These are phyloP conservation scores for Penicillium mononematosum DNA, from an alignment of 495 filamentous ascomycete genomes.

Conservation along the genomic window DNA sequence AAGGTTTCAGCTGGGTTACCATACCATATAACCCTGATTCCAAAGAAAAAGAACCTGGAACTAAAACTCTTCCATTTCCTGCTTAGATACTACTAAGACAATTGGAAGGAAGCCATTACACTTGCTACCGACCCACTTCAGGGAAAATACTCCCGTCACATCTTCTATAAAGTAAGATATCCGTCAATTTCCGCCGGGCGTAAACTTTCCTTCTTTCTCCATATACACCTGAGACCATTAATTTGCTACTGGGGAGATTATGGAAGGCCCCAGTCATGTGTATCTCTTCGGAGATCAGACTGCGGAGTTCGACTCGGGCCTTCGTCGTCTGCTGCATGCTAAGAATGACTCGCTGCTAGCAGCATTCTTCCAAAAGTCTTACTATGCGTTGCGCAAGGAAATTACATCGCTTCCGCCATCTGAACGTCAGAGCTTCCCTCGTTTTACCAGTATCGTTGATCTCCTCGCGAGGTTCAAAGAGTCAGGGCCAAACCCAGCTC, in stretches of 20 bases:
- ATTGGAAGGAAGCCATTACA: slow-evolving; percentile 8
- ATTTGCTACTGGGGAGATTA: slow-evolving; percentile 22
- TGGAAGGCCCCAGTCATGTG: slow-evolving; percentile 37
- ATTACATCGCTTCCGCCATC: slow-evolving; percentile 57
- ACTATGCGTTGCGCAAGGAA: slow-evolving; percentile 62
- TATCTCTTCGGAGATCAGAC: slow-evolving; percentile 80
- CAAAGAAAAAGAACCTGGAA: slow-evolving; percentile 10
- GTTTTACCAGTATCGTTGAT: slow-evolving; percentile 67
- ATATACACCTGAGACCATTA: slow-evolving; percentile 17
- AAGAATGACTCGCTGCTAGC: slow-evolving; percentile 64
- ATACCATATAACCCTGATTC: background rate
- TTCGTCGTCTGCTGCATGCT: slow-evolving; percentile 60
- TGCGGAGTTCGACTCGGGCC: slow-evolving; percentile 64
- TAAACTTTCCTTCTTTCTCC: slow-evolving; percentile 12
- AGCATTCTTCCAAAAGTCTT: slow-evolving; percentile 63
- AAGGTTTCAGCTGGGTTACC: background rate
- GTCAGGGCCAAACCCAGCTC: slow-evolving; percentile 56
- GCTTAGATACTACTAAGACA: slow-evolving; percentile 6
- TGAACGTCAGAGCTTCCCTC: slow-evolving; percentile 61
- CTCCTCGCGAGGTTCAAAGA: slow-evolving; percentile 66
- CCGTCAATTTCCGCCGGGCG: slow-evolving; percentile 6
- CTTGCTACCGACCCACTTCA: slow-evolving; percentile 12
- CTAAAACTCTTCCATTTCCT: slow-evolving; percentile 2
- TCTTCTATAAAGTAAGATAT: slow-evolving; percentile 27
- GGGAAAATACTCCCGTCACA: too few species aligned